Percentiles rank a stretch among this genome's conserved stretches.
Conservation (phyloP, 2,329 filamentous ascomycete species). For the Ascochyta clinopodiicola region DNA sequence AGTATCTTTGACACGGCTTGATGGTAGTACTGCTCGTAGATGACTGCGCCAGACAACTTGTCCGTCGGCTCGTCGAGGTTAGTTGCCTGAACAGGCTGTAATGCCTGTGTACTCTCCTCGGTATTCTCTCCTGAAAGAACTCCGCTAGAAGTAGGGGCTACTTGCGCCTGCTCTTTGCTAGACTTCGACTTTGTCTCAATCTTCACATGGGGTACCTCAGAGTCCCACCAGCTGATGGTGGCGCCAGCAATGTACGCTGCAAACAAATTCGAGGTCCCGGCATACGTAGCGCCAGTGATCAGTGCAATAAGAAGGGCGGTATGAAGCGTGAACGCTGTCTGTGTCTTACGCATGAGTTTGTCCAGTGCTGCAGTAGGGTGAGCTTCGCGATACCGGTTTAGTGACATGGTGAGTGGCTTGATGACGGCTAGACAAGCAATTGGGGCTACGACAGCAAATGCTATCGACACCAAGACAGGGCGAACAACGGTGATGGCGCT, state of each 20-base stretch:
- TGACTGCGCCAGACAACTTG: conserved; percentile 27
- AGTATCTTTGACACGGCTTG: conserved; percentile 61
- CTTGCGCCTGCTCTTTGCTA: neutral
- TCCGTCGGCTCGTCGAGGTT: neutral
- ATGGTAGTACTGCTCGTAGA: conserved; percentile 58
- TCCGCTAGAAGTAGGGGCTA: neutral
- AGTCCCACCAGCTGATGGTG: conserved; percentile 66
- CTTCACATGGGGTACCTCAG: conserved; percentile 39
- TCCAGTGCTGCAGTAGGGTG: conserved; percentile 29
- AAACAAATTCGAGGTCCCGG: conserved; percentile 68
- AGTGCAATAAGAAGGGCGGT: conserved; percentile 58
- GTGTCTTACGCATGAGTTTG: conserved; percentile 31
- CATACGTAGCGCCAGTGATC: conserved; percentile 62
- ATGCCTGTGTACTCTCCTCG: neutral
- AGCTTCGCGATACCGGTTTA: conserved; percentile 44
- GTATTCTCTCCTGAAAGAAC: neutral
- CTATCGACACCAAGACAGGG: conserved; percentile 61
- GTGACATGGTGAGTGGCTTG: conserved; percentile 49
- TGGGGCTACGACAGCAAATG: conserved; percentile 58
- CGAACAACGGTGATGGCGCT: conserved; percentile 54
- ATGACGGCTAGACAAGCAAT: conserved; percentile 56
- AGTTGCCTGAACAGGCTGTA: neutral
- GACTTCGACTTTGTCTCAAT: neutral
- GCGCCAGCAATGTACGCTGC: conserved; percentile 67
- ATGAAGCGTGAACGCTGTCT: conserved; percentile 56